These are phyloP conservation scores for Cercospora canescens DNA, from an alignment of 2,329 filamentous ascomycete genomes.

Conservation along the genomic window DNA sequence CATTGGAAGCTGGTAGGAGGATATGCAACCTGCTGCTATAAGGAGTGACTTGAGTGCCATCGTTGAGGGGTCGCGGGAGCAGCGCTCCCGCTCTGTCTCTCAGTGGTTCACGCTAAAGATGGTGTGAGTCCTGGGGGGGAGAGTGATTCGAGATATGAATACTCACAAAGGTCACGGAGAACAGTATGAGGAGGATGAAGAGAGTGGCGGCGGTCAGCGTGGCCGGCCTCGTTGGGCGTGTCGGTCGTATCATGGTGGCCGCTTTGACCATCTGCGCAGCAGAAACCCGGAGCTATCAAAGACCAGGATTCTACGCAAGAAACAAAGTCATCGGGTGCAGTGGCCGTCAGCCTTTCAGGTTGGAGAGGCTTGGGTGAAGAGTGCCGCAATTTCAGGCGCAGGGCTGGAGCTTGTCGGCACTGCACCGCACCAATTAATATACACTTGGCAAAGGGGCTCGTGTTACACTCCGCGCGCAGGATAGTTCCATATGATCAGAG, in stretches of 20 bases:
- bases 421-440: not conserved
- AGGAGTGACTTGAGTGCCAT: not conserved
- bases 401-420: not conserved
- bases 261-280: constrained; percentile 6
- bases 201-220: not conserved
- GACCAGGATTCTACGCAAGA: not conserved
- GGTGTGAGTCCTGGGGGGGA: not conserved
- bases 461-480: not conserved
- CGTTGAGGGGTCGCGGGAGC: not conserved
- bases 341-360: not conserved
- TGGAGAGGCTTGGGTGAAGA: not conserved
- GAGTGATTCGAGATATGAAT: not conserved
- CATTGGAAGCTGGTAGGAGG: constrained; percentile 22
- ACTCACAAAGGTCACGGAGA: constrained; percentile 3
- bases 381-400: not conserved
- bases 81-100: not conserved
- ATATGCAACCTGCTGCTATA: constrained; percentile 23
- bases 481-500: not conserved
- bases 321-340: not conserved
- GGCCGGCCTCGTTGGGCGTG: not conserved
- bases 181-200: not conserved
- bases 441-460: not conserved
- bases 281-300: not conserved
- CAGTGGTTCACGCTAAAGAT: not conserved
- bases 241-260: constrained; percentile 4